Evolutionary conservation across 2,329 filamentous ascomycete genomes (phyloP).

Genomic region (Talaromyces sp.): DNA sequence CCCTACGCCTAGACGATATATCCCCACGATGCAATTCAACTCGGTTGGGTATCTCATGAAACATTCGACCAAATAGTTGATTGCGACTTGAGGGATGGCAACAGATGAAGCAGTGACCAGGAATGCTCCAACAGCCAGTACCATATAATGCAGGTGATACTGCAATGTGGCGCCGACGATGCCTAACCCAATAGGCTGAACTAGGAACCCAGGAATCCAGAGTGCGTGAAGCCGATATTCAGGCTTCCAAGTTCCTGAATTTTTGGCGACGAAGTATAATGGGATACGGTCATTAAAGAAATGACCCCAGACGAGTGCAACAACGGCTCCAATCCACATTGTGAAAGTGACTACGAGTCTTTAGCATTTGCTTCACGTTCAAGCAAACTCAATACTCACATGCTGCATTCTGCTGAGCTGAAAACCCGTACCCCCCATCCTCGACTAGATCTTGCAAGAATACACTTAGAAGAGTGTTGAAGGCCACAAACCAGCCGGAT

Average conservation of each 20-base stretch:
- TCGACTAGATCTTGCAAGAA: conserved; percentile 10
- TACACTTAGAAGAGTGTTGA: conserved; percentile 17
- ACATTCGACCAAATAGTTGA: conserved; percentile 18
- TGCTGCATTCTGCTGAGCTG: conserved; percentile 10
- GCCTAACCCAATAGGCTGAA: conserved; percentile 12
- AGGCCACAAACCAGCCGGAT: conserved; percentile 14
- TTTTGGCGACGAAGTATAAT: neutral
- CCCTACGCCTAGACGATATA: conserved; percentile 16
- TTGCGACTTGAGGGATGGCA: neutral
- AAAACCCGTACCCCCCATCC: conserved; percentile 14
- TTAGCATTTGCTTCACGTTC: neutral
- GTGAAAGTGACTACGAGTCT: conserved; percentile 12
- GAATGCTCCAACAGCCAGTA: conserved; percentile 13
- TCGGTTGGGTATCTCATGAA: conserved; percentile 17
- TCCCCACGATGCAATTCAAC: conserved; percentile 9
- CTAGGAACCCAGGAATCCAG: conserved; percentile 11
- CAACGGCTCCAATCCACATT: conserved; percentile 14
- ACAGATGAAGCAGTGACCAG: conserved; percentile 3
- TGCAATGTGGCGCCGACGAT: conserved; percentile 10
- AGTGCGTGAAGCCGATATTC: conserved; percentile 17
- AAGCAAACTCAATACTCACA: neutral
- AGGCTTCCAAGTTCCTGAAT: conserved; percentile 16
- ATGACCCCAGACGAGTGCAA: conserved; percentile 13
- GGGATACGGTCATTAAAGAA: conserved; percentile 18
- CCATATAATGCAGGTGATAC: conserved; percentile 19